Evolutionary conservation across 768 basidiomycete species (phyloP), one percentile per base, ranked within the genome.

Genomic region (Termitomyces eurrhizus): DNA sequence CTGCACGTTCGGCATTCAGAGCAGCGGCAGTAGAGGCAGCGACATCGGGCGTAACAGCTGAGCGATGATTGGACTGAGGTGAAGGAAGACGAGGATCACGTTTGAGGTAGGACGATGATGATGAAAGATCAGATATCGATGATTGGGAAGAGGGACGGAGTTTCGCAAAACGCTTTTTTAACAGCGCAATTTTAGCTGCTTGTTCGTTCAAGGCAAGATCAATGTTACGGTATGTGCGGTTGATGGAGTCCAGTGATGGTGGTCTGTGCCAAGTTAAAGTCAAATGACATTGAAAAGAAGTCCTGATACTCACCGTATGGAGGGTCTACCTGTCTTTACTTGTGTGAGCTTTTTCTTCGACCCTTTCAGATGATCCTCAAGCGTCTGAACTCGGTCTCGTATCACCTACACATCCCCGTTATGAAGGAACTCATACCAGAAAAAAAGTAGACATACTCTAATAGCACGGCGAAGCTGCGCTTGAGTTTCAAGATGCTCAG

Each of bases 401-500:
- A 90, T 84, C n/a, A 75, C 72, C 91, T 95, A 59, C 7, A 42
- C 59, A 41, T 18, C 9, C 44, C 65, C 45, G 60, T 55, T 9
- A 62, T 32, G 41, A 52, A 36, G 37, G 50, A 21, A 49, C 18
- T 7, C 21, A 44, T 8, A 14, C 6, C 29, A 56, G 52, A 42
- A 57, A n/a, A 36, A 18, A 16, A 56, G 14, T 33, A 21, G 44
- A 73, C 84, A 46, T 65, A 93, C 94, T 69, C 88, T 77, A 41
- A 92, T 85, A 62, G 80, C 78, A 64, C 87, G 83, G 36, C 93
- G 81, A 32, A 98, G 75, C 57, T 87, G 85, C 1, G 79, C 83
- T 69, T 95, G 95, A 1, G 85, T 88, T 69, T 95, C 93, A 14
- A 87, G 78, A 68, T 94, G 89, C 67, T 98, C 93, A 0, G 96